Base-by-base conservation (phyloP, 129 eudicot genomes). In the Glebionis coronaria region DNA sequence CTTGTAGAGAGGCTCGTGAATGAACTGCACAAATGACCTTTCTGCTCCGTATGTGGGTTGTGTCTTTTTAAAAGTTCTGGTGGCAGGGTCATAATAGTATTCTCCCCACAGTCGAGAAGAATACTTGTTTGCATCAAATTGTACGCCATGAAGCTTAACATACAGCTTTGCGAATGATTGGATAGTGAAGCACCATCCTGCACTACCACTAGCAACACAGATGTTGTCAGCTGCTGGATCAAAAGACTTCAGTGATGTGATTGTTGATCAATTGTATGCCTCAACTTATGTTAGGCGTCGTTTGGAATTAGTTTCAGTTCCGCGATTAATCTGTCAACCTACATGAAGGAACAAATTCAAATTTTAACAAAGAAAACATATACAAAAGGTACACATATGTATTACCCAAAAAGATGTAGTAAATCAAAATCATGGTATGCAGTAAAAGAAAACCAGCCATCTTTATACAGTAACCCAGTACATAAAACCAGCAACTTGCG, bases 41-140 rank as follows among this genome's bases (percentile, higher is more conserved):
- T n/a, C 99, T 11, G 67, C 97, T 67, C 99, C 99, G 61, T 83
- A 70, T 29, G 86, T 63, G 28, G 93, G 95, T 51, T 56, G 92
- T 68, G 86, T 89, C 75, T 73, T 94, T 84, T 77, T 94, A 55
- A 94, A 94, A 47, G 67, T 61, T 62, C 99, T 82, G 45, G 90
- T 78, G 55, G 86, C 87, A 8, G 92, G 77, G 63, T 89, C 90
- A 62, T 76, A 94, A 75, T 86, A 89, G 72, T 78, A 72, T 66
- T 94, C 99, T 66, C 99, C 99, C 99, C 99, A 94, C 61, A 94
- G 97, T 6, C 93, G 84, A 44, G 95, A 59, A 10, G 99, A 97
- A 72, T 89, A 89, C 61, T 86, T 86, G 50, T 78, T 76, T 29
- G 99, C 90, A 72, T 94, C 97, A 80, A 94, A 89, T 28, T 92